Evolutionary conservation across 225 moss, liverwort and hornwort species (phyloP).

Genomic region (Lunularia cruciata): DNA sequence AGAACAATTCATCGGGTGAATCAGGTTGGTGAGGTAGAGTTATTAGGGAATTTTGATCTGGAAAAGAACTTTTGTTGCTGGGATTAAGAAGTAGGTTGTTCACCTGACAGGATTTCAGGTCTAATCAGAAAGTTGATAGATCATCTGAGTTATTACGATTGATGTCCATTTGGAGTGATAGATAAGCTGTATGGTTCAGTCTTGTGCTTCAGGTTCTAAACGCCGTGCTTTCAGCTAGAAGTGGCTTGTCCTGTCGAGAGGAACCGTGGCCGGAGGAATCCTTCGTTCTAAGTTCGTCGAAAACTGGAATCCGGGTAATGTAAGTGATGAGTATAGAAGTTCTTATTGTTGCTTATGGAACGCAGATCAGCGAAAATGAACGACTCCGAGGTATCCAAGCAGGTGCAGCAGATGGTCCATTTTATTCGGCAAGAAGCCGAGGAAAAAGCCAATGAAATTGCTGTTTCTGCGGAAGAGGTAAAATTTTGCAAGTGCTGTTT

Average conservation of each 20-base stretch:
- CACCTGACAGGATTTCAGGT: too few species aligned
- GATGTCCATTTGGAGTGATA: neutral
- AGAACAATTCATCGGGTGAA: neutral
- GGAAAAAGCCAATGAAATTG: constrained; percentile 90
- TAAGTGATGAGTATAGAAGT: neutral
- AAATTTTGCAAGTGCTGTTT: too few species aligned
- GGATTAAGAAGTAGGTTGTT: too few species aligned
- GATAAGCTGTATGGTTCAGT: neutral
- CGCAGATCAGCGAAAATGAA: constrained; percentile 61
- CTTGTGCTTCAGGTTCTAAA: neutral
- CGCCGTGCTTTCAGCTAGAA: neutral
- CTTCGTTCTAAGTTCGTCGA: neutral
- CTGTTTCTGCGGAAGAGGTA: constrained; percentile 70
- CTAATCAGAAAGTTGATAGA: too few species aligned
- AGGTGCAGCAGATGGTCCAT: constrained; percentile 94
- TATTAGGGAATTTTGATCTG: neutral
- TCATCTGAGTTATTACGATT: too few species aligned
- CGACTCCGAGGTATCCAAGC: constrained; percentile 62
- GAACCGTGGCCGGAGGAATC: neutral
- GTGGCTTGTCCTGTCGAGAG: neutral
- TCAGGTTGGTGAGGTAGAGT: neutral
- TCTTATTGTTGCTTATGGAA: neutral
- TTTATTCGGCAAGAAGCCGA: constrained; percentile 91
- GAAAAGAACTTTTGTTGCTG: neutral
- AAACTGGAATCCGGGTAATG: neutral